phyloP scores from a whole-genome alignment of 345 rosid genomes.

The Lepidium africanum region DNA sequence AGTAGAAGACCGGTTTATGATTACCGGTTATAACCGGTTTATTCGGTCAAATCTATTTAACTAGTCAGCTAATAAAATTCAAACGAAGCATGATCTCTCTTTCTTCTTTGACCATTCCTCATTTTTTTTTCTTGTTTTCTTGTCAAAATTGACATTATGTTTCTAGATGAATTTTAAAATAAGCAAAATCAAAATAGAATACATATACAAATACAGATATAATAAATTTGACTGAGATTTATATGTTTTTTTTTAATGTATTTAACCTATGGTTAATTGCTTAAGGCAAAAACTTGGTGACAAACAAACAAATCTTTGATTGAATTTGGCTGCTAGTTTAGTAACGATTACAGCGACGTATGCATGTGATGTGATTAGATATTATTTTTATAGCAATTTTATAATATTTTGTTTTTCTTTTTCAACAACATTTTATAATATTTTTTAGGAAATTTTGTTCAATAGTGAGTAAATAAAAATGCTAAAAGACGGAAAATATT shows the following conservation, averaged over 20 bases:
- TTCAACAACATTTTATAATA: too few species aligned
- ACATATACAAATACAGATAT: too few species aligned
- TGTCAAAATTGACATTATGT: conserved; percentile 25
- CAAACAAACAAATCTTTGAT: neutral
- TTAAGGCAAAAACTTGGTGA: neutral
- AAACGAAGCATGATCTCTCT: neutral
- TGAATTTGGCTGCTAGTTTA: conserved; percentile 22
- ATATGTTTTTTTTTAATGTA: neutral
- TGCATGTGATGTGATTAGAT: conserved; percentile 18
- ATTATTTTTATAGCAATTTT: neutral
- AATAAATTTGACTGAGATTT: neutral
- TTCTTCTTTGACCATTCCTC: neutral
- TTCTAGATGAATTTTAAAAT: neutral
- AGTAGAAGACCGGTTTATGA: neutral
- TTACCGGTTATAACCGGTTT: conserved; percentile 22
- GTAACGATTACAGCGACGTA: conserved; percentile 11
- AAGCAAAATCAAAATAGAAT: too few species aligned
- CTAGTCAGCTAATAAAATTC: neutral
- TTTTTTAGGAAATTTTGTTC: neutral
- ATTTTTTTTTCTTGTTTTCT: neutral
- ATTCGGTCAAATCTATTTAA: neutral
- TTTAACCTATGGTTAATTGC: neutral
- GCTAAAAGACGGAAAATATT: too few species aligned
- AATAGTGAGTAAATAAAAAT: too few species aligned
- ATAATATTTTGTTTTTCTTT: too few species aligned